These are phyloP conservation scores for Apiospora marii DNA, from an alignment of 2,329 filamentous ascomycete species.

Conservation along the genomic window DNA sequence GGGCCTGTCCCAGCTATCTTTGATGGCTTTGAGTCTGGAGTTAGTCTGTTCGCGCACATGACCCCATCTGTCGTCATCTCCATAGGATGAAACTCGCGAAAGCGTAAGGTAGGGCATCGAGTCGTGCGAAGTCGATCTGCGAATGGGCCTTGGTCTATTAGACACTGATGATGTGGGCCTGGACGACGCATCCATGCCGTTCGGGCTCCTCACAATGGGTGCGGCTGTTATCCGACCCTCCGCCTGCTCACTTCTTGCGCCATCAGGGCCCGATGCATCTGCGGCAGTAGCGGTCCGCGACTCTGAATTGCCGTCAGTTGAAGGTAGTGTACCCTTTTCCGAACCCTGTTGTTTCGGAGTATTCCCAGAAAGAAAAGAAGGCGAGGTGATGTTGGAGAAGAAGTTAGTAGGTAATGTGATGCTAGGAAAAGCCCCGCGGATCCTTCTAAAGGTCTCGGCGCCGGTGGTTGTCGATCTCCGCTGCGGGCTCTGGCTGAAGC, in stretches of 20 bases:
- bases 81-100: constrained; percentile 82
- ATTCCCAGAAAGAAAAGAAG: constrained; percentile 50
- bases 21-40: constrained; percentile 87
- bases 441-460: constrained; percentile 63
- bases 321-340: constrained; percentile 35
- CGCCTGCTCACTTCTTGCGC: constrained; percentile 27
- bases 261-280: neutral
- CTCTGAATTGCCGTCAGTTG: constrained; percentile 32
- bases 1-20: constrained; percentile 83
- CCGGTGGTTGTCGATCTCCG: constrained; percentile 63
- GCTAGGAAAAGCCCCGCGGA: constrained; percentile 65
- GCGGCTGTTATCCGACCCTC: constrained; percentile 25
- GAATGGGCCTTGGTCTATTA: constrained; percentile 50
- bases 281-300: constrained; percentile 23
- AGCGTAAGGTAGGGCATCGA: constrained; percentile 79
- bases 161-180: constrained; percentile 36
- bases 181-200: constrained; percentile 29
- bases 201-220: constrained; percentile 4
- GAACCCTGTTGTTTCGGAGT: constrained; percentile 37
- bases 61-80: constrained; percentile 82
- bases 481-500: constrained; percentile 56
- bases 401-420: constrained; percentile 55
- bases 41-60: constrained; percentile 87
- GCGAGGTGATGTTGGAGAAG: constrained; percentile 45
- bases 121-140: constrained; percentile 76